phyloP scores from a whole-genome alignment of 1,284 basidiomycete species.

The Sporisorium reilianum region DNA sequence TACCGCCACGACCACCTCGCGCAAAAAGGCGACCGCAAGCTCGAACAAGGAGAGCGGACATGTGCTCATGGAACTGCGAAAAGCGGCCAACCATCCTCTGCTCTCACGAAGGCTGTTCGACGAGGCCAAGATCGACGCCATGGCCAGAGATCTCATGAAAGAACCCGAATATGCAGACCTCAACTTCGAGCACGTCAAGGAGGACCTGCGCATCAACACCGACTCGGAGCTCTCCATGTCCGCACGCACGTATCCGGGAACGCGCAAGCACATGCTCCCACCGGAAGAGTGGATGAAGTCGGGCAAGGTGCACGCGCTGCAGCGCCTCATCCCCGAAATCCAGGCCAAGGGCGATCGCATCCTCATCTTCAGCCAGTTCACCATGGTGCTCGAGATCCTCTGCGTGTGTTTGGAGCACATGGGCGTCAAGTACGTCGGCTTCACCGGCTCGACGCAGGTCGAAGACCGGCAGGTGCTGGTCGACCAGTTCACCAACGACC shows the following conservation, averaged over 20 bases:
- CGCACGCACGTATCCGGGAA: constrained; percentile 39
- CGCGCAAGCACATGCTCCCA: constrained; percentile 79
- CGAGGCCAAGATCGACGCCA: constrained; percentile 79
- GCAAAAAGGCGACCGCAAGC: constrained; percentile 26
- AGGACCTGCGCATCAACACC: constrained; percentile 69
- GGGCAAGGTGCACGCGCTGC: constrained; percentile 85
- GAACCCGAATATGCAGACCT: constrained; percentile 77
- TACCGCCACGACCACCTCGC: constrained; percentile 4
- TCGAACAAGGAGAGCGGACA: constrained; percentile 71
- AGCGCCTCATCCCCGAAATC: constrained; percentile 80
- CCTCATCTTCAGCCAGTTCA: constrained; percentile 87
- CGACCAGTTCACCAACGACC: constrained; percentile 95
- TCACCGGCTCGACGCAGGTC: constrained; percentile 94
- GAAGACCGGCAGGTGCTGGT: constrained; percentile 92
- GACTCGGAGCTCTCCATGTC: constrained; percentile 64
- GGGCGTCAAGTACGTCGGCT: constrained; percentile 83
- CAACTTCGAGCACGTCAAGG: constrained; percentile 62
- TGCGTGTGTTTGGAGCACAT: constrained; percentile 84
- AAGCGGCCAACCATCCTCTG: constrained; percentile 96
- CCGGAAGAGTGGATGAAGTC: constrained; percentile 85
- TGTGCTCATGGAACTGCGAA: constrained; percentile 94
- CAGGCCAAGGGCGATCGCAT: constrained; percentile 81
- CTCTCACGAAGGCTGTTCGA: constrained; percentile 88
- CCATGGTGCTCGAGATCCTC: constrained; percentile 75
- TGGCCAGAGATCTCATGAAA: constrained; percentile 86